Evolutionary conservation across 2,329 filamentous ascomycete genomes (phyloP).

Genomic region (Penicillium sp.): DNA sequence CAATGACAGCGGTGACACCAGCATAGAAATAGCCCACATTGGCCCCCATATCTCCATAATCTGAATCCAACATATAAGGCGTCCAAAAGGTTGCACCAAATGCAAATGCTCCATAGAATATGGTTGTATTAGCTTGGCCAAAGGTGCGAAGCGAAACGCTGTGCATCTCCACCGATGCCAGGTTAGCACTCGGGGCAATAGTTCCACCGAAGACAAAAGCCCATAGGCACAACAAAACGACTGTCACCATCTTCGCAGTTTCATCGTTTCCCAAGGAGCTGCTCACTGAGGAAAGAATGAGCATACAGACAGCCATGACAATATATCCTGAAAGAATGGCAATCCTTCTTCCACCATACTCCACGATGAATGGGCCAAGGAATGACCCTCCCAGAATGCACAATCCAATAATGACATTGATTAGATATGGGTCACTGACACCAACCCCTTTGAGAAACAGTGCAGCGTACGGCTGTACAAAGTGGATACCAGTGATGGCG

Average conservation of each 20-base stretch:
- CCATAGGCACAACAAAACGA: conserved; percentile 27
- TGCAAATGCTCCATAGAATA: conserved; percentile 22
- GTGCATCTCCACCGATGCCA: conserved; percentile 26
- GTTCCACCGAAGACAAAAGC: conserved; percentile 26
- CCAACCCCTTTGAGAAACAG: conserved; percentile 21
- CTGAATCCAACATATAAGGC: conserved; percentile 23
- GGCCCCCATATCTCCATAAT: conserved; percentile 27
- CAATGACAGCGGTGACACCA: conserved; percentile 20
- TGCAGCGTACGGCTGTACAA: conserved; percentile 15
- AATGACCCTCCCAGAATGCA: conserved; percentile 18
- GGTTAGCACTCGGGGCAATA: conserved; percentile 20
- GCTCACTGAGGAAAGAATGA: conserved; percentile 22
- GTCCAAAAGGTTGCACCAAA: conserved; percentile 25
- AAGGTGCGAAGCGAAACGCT: conserved; percentile 26
- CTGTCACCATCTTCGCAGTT: conserved; percentile 14
- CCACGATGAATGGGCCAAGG: conserved; percentile 16
- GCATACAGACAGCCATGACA: conserved; percentile 23
- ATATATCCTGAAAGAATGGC: conserved; percentile 21
- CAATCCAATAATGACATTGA: conserved; percentile 18
- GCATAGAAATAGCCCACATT: conserved; percentile 34
- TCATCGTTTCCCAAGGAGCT: conserved; percentile 13
- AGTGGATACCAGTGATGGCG: conserved; percentile 26
- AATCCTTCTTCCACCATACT: conserved; percentile 23
- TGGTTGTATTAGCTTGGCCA: conserved; percentile 25
- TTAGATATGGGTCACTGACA: conserved; percentile 20